Conservation (phyloP, 2,329 filamentous ascomycete genomes). For the Phoma herbarum region DNA sequence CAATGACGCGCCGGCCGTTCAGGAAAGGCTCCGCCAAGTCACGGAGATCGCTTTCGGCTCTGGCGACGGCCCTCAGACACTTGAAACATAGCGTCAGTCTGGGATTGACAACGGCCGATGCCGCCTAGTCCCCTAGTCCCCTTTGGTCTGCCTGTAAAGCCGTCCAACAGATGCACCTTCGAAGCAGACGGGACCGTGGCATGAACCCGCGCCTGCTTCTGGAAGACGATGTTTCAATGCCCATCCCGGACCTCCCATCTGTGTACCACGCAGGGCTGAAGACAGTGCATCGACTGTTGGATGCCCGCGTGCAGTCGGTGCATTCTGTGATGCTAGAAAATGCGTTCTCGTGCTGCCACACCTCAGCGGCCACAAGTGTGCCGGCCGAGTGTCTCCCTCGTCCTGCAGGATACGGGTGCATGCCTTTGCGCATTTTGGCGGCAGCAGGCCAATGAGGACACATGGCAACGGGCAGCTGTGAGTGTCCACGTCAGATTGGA, state of each 20-base stretch:
- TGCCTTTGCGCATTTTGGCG: not conserved
- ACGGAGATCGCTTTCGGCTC: slow-evolving; percentile 11
- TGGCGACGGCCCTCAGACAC: slow-evolving; percentile 3
- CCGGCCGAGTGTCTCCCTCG: slow-evolving; percentile 2
- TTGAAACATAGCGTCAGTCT: slow-evolving; percentile 42
- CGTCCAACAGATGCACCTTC: slow-evolving; percentile 1
- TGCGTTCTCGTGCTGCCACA: slow-evolving; percentile 11
- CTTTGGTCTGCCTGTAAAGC: slow-evolving; percentile 15
- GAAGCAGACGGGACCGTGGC: slow-evolving; percentile 17
- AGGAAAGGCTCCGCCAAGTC: slow-evolving; percentile 13
- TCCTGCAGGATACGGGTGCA: slow-evolving; percentile 1
- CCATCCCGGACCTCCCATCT: slow-evolving; percentile 4
- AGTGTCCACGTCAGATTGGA: slow-evolving; percentile 43
- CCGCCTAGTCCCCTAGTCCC: slow-evolving; percentile 27
- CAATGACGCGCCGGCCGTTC: slow-evolving; percentile 28
- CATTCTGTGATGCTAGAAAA: slow-evolving; percentile 4
- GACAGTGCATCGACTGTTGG: not conserved
- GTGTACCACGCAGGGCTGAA: not conserved
- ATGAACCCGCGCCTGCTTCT: slow-evolving; percentile 19
- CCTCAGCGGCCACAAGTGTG: not conserved
- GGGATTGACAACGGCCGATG: slow-evolving; percentile 33
- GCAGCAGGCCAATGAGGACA: slow-evolving; percentile 23
- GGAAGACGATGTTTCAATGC: slow-evolving; percentile 25
- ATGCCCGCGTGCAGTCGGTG: not conserved
- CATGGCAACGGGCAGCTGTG: slow-evolving; percentile 17